Evolutionary conservation across 148 eudicot species (phyloP).

Genomic region (Hydrangea macrophylla): DNA sequence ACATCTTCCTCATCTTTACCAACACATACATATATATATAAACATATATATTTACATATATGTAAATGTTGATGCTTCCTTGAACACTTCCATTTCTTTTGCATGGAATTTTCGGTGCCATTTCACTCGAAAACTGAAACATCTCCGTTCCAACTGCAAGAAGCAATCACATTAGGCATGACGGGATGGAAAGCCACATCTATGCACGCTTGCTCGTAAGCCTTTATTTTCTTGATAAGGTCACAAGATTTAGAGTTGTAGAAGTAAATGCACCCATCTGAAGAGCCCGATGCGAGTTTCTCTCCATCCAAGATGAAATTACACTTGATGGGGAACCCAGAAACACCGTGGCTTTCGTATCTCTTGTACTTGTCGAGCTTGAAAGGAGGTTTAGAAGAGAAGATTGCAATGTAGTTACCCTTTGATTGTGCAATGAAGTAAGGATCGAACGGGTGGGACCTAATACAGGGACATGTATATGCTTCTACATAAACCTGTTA

Average conservation of each 20-base stretch:
- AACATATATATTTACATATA: too few species aligned
- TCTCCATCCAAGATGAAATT: constrained; percentile 67
- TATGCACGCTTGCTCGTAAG: constrained; percentile 57
- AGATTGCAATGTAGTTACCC: constrained; percentile 86
- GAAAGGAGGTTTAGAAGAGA: constrained; percentile 70
- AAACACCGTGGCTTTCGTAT: constrained; percentile 64
- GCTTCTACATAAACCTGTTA: constrained; percentile 70
- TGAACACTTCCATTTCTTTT: too few species aligned
- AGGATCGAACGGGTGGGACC: constrained; percentile 66
- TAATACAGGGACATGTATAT: constrained; percentile 72
- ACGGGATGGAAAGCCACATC: constrained; percentile 72
- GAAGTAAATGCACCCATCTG: constrained; percentile 67
- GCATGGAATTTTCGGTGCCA: too few species aligned
- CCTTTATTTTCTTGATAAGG: constrained; percentile 50
- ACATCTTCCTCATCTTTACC: too few species aligned
- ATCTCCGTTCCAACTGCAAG: constrained; percentile 68
- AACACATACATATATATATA: too few species aligned
- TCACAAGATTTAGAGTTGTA: constrained; percentile 51
- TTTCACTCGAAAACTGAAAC: constrained; percentile 46
- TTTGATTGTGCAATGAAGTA: constrained; percentile 82
- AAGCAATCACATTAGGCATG: constrained; percentile 58
- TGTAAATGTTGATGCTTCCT: too few species aligned
- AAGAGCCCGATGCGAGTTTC: constrained; percentile 68
- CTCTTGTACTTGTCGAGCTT: constrained; percentile 80
- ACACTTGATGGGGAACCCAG: constrained; percentile 80